Evolutionary conservation across 169 alveolate species (phyloP).

Genomic region (Pseudocohnilembus persalinus): DNA sequence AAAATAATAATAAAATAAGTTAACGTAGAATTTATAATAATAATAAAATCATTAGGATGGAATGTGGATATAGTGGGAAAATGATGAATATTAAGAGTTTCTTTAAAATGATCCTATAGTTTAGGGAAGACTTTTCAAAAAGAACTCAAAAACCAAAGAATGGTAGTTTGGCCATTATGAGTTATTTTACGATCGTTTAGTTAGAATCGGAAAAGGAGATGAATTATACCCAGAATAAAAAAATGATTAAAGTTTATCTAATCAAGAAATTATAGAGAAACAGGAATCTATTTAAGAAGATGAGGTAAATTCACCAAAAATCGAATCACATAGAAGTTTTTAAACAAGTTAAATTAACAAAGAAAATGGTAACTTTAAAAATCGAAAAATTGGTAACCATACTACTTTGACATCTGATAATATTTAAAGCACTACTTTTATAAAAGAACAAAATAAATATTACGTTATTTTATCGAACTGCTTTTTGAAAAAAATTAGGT

Average conservation of each 20-base stretch:
- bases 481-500: conserved; percentile 17
- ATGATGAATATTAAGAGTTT: conserved; percentile 3
- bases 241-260: neutral
- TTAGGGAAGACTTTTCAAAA: conserved; percentile 9
- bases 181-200: conserved; percentile 10
- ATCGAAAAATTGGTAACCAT: neutral
- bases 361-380: neutral
- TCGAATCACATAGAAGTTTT: conserved; percentile 1
- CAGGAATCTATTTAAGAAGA: neutral
- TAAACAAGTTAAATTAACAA: neutral
- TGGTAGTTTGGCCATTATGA: conserved; percentile 19
- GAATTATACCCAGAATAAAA: neutral
- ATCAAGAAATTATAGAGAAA: neutral
- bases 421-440: too few relatives aligned
- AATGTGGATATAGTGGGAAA: too few relatives aligned
- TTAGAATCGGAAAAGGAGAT: conserved; percentile 4
- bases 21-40: too few relatives aligned
- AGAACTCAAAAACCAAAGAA: conserved; percentile 4
- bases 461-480: neutral
- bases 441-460: neutral
- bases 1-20: too few relatives aligned
- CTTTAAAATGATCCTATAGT: conserved; percentile 6
- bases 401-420: too few relatives aligned
- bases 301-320: neutral
- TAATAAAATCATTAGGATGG: too few relatives aligned